Evolutionary conservation across 2,329 filamentous ascomycete genomes (phyloP), one percentile per base, ranked within the genome.

Genomic region (Penicillium sp.): DNA sequence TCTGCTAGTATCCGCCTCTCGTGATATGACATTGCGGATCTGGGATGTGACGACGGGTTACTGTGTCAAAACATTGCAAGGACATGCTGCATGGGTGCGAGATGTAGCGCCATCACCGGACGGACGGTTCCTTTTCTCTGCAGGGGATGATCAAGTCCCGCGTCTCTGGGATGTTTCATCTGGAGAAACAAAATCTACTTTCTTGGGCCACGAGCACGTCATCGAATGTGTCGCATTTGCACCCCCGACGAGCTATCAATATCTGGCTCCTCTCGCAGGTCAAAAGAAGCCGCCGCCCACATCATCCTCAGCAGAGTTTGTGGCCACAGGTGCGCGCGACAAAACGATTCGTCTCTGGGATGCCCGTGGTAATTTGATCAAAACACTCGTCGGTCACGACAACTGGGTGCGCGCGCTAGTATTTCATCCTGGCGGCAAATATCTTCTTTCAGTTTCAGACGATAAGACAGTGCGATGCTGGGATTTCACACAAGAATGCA

Each of bases 11-110:
- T 92, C 87, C 53, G 91, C 91, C 6, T 93, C 88, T 62, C 81
- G 92, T 69, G 92, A 96, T 71, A 88, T 88, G 70, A 89, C 89
- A 2, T 77, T 97, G 47, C 83, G 88, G 52, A 88, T 96, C 71
- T 96, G 93, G 92, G 91, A 96, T 66, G 88, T 93, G 24, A 91
- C 88, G 26, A 96, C 91, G 0, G 92, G 93, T 6, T 96, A 92
- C 70, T 96, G 91, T 67, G 81, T 96, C 41, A 91, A 90, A 71
- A 96, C 92, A n/a, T 81, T 96, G 57, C 82, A 85, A 28, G 91
- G 92, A 1, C 92, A 96, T 65, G 81, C 81, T 3, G 91, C 89
- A 62, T 96, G 93, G 92, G 89, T 97, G n/a, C 85, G 92, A 53
- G 89, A 93, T 60, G 88, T 96, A 8, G 83, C 81, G 16, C 89